These are phyloP conservation scores for Hysterium pulicare DNA, from an alignment of 2,329 filamentous ascomycete species.

Conservation along the genomic window DNA sequence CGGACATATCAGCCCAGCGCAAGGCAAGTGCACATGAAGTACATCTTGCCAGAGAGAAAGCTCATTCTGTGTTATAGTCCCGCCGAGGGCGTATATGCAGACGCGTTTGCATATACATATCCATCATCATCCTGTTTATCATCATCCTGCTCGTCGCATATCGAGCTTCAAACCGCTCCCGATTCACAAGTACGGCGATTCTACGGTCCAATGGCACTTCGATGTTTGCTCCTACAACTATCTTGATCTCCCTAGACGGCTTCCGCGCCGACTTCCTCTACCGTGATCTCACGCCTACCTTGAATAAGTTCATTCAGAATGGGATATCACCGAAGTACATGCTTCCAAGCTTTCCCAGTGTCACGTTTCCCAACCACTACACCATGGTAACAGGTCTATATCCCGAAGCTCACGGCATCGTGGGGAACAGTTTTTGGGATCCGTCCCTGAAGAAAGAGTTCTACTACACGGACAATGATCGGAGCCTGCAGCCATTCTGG, in stretches of 20 bases:
- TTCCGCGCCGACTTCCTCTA: constrained; percentile 92
- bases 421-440: constrained; percentile 95
- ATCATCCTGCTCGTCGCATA: constrained; percentile 56
- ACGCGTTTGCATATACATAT: constrained; percentile 39
- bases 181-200: constrained; percentile 18
- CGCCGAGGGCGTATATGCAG: constrained; percentile 36
- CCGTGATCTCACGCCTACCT: constrained; percentile 75
- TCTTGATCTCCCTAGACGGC: constrained; percentile 90
- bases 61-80: constrained; percentile 15
- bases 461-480: constrained; percentile 73
- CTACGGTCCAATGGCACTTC: constrained; percentile 75
- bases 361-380: constrained; percentile 94
- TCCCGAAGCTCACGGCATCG: constrained; percentile 87
- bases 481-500: constrained; percentile 83
- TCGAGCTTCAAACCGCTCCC: constrained; percentile 45
- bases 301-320: constrained; percentile 73
- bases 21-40: constrained; percentile 22
- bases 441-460: constrained; percentile 73
- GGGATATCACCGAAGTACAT: constrained; percentile 91
- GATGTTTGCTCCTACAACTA: constrained; percentile 84
- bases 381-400: constrained; percentile 89
- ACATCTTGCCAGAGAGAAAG: constrained; percentile 33
- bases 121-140: constrained; percentile 53
- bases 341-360: constrained; percentile 89
- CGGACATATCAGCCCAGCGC: constrained; percentile 46